Conservation (phyloP, 805 yeast genomes). For the Kazachstania taianensis region DNA sequence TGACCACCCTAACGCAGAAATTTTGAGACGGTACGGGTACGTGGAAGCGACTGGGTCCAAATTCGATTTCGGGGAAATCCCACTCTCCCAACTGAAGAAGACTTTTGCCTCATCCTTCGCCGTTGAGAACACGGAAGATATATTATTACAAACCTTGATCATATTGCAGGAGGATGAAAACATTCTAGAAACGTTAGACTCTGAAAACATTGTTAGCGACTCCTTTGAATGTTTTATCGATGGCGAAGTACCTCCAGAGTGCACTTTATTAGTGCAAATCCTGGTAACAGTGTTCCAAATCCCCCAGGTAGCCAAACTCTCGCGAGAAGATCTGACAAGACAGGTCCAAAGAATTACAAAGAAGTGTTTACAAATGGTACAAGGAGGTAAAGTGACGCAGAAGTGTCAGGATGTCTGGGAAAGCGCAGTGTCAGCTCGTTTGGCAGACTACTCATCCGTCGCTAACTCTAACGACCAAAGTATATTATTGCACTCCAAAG, state of each 20-base stretch:
- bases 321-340: constrained; percentile 16
- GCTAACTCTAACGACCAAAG: no score
- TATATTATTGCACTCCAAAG: not conserved
- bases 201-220: constrained; percentile 37
- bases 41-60: constrained; percentile 66
- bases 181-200: constrained; percentile 30
- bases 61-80: constrained; percentile 73
- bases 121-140: constrained; percentile 21
- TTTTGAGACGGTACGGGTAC: constrained; percentile 84
- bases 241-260: constrained; percentile 53
- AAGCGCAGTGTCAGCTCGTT: constrained; percentile 20
- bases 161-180: constrained; percentile 19
- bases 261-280: constrained; percentile 43
- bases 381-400: constrained; percentile 39
- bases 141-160: constrained; percentile 28
- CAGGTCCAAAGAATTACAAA: constrained; percentile 41
- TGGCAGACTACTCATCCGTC: constrained; percentile 39
- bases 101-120: constrained; percentile 27
- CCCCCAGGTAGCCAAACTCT: constrained; percentile 16
- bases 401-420: constrained; percentile 23
- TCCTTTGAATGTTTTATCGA: constrained; percentile 52
- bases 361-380: constrained; percentile 53
- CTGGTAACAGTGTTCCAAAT: constrained; percentile 32
- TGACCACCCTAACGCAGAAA: constrained; percentile 83
- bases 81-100: constrained; percentile 28